Evolutionary conservation across 2,329 filamentous ascomycete genomes (phyloP), one percentile per base, ranked within the genome.

Genomic region (Trichoderma cornu-damae): DNA sequence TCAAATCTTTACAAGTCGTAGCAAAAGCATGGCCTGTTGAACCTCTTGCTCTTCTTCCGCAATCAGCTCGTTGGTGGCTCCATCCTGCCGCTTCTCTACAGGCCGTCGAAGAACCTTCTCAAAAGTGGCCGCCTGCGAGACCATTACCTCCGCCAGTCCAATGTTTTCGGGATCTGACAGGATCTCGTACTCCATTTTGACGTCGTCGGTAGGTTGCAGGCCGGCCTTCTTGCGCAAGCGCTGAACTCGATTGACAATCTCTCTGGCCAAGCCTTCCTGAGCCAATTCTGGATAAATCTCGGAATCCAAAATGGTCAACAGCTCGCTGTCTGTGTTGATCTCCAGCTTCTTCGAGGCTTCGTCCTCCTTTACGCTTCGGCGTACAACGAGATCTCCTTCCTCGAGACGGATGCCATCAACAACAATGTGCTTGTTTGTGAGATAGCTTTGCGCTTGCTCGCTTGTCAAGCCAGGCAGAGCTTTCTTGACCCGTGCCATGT

Each of bases 241-340:
- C 75, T 99, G 94, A 20, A 99, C 88, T 38, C 93, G 86, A 72
- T 96, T 89, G 77, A 99, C 88, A 63, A 99, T 87, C 73, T 97
- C 94, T 66, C 94, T 83, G 1, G 89, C 93, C 54, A 99, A 74
- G 55, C 92, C 94, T 72, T 97, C 92, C 63, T 92, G 84, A 46
- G 88, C 88, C 34, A 99, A 79, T 68, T 96, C 91, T 0, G 91
- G 85, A 69, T 97, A 88, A 22, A 90, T 77, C 59, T 86, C 85
- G 1, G 84, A 83, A 68, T 96, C 90, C n/a, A 99, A 79, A 62
- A 99, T 90, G 59, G 88, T 93, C 65, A 99, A 83, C 46, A 96
- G 89, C 64, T 96, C 90, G 61, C 89, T 85, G 66, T 96, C 90
- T 0, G 89, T 90, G 72, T 94, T 94, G 43, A 89, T 87, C 74